Evolutionary conservation across 116 monocot species (phyloP), one percentile per base, ranked within the genome.

Genomic region (Cymodocea nodosa): DNA sequence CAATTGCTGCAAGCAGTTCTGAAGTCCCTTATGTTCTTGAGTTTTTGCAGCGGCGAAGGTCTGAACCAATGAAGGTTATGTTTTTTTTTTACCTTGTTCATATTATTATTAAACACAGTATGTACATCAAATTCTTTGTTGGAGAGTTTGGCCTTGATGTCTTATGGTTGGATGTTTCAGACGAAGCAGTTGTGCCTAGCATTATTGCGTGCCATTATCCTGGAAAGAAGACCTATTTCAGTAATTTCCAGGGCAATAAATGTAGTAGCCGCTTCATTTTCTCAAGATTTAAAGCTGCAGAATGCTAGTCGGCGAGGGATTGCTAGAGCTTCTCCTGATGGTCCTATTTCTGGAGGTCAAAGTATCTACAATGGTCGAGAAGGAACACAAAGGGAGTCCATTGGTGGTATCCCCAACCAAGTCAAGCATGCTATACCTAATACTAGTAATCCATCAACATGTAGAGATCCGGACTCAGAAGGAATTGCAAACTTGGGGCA

Each of bases 1-100:
- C 92, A 56, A 98, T 98, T 75, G 79, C 98, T 75, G 80, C 92
- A 50, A 89, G 89, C 79, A 82, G 86, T 69, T 98, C 98, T 35
- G 92, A 98, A 24, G 77, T 86, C 63, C 84, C 86, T 61, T 84
- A 69, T 53, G 62, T 92, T 64, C 67, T 98, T 56, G 86, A 89
- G 54, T 98, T 98, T 71, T 80, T 98, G 64, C 98, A 98, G 71
- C 72, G 89, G 50, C 78, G 92, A 25, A 86, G 77, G 52, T 89
- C 76, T 50, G 89, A 98, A 25, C 79, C 86, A 15, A 53, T 55
- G 53, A 84, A 78, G 86, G 97, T 87, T 82, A 30, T 30, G 23
- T n/a, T n/a, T 2, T 57, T 50, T 23, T 40, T 25, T 36, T 44
- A 4, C 39, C 39, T 57, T 56, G 50, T 24, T 51, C 37, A 23